Percentiles rank a stretch among this genome's conserved stretches.
Conservation (phyloP, 192 early-diverging fungal species). For the Podila horticola region DNA sequence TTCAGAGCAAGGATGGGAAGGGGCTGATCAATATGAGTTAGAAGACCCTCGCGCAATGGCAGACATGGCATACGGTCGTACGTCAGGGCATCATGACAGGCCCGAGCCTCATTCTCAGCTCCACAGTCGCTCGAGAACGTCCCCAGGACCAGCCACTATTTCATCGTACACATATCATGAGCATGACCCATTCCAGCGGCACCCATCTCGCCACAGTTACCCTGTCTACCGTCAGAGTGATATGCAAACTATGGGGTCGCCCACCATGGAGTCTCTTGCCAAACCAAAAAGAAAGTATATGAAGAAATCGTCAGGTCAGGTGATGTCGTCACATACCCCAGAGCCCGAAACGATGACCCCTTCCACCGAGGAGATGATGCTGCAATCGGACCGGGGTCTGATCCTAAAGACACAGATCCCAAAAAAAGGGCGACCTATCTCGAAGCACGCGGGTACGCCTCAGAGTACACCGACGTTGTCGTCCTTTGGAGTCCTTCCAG, state of each 20-base stretch:
- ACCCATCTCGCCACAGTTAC: background rate
- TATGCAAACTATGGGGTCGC: background rate
- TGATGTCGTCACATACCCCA: background rate
- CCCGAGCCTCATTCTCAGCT: no score
- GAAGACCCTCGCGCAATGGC: background rate
- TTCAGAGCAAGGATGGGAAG: background rate
- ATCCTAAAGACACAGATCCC: constrained; percentile 48
- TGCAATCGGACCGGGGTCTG: constrained; percentile 41
- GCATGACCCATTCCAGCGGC: background rate
- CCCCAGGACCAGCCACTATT: no score
- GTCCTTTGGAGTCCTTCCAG: constrained; percentile 20
- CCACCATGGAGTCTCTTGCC: background rate
- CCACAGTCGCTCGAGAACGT: no score
- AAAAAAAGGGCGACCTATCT: constrained; percentile 47
- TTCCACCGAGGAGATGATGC: constrained; percentile 1
- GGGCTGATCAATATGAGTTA: background rate
- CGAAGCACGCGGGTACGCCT: constrained; percentile 19
- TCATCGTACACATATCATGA: no score
- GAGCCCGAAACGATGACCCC: background rate
- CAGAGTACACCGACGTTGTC: constrained; percentile 32
- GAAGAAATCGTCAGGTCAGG: constrained; percentile 15
- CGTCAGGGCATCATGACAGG: no score
- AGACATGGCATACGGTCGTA: background rate
- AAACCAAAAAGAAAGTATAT: constrained; percentile 37
- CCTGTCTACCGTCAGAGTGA: background rate